A percentile compares a stretch with the other conserved stretches of the same genome.
These are phyloP conservation scores for Phalaenopsis aphrodite DNA, from an alignment of 106 monocot genomes.

Conservation along the genomic window DNA sequence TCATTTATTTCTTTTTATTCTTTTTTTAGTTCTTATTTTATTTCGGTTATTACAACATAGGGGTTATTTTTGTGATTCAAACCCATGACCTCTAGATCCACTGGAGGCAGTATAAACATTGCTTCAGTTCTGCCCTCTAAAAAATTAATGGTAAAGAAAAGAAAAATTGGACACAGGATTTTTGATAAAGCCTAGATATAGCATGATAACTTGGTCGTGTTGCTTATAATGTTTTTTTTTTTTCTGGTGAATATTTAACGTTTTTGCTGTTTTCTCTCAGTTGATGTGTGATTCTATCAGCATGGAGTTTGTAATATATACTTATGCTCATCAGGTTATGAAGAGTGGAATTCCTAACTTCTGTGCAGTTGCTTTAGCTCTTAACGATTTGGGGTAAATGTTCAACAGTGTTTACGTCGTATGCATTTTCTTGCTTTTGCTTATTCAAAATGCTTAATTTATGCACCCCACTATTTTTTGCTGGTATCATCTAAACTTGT, in stretches of 20 bases:
- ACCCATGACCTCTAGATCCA: no score
- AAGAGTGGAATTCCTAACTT: constrained; percentile 70
- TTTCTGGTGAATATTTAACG: neutral
- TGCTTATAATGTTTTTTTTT: neutral
- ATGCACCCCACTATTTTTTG: no score
- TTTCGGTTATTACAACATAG: no score
- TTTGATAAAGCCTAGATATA: neutral
- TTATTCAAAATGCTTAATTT: neutral
- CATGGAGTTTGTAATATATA: neutral
- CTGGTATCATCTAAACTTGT: no score
- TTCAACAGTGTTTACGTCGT: neutral
- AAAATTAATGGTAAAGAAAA: neutral
- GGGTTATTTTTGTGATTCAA: no score
- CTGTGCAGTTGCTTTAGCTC: constrained; percentile 65
- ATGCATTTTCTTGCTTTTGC: neutral
- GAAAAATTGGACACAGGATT: neutral
- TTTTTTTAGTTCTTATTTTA: no score
- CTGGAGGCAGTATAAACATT: no score
- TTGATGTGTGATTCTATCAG: neutral
- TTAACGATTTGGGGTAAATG: constrained; percentile 55
- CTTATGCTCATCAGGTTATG: constrained; percentile 37
- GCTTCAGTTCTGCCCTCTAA: no score
- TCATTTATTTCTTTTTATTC: no score
- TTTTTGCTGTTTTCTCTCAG: neutral
- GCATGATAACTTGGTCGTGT: neutral